Base-by-base conservation (phyloP, 2,329 filamentous ascomycete genomes). In the Claviceps sorghi region DNA sequence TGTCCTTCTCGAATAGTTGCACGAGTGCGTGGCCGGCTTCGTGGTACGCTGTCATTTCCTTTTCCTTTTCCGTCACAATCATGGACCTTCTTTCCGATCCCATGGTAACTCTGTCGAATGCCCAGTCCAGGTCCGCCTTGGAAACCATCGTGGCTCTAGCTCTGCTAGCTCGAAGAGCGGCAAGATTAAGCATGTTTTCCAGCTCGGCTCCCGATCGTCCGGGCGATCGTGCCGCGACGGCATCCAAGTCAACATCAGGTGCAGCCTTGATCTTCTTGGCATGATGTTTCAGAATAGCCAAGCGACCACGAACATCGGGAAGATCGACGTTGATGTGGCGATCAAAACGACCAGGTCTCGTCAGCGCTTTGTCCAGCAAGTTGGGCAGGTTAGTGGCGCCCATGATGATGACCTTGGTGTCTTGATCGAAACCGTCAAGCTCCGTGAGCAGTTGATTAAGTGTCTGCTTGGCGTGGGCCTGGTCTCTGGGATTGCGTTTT, bases 41-140 rank as follows among this genome's bases (percentile, higher is more conserved):
- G 64, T 95, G 89, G 63, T 95, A 95, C 1, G 89, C 89, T n/a
- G 90, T 95, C 76, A 89, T 84, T 60, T 93, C 79, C 72, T 94
- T 97, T 71, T 98, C 93, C 71, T 95, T 89, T 57, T 91, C 82
- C 44, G 85, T 86, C 52, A 98, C 91, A 52, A 96, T 79, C 70
- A 91, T 88, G 59, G 84, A 95, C 66, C 83, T 86, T 64, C 84
- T 82, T 71, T 98, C 93, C 2, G 91, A 87, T 40, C 93, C 93
- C 88, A 98, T 95, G 67, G 95, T 84, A 51, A 98, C 87, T 71
- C 93, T 93, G 72, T 98, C 93, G 70, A 95, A 97, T 53, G 93
- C 93, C 90, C 91, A 98, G 60, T 96, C 90, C 57, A 97, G 83
- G 63, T 97, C 89, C 36, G 77, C 69, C 67, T 88, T 84, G 13